Conservation (phyloP, 1,139 yeast genomes). For the Saccharomyces hybrid region DNA sequence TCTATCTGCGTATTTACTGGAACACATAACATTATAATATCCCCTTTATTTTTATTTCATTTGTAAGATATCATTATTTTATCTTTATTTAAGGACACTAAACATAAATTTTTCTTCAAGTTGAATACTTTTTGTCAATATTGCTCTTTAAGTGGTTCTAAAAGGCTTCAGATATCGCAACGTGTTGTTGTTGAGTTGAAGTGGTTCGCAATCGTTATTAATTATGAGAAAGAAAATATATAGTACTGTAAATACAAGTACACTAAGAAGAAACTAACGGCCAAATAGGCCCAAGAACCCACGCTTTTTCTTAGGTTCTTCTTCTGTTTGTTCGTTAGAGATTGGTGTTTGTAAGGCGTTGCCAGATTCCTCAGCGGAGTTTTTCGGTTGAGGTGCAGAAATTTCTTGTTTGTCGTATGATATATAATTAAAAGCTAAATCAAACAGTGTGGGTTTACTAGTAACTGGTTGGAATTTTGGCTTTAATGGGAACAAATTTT, state of each 20-base stretch:
- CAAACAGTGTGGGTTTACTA: slow-evolving; percentile 84
- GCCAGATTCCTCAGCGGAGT: slow-evolving; percentile 1
- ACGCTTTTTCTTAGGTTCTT: slow-evolving; percentile 32
- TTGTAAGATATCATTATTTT: no score
- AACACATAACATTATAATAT: no score
- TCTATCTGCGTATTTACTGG: no score
- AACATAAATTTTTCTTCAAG: neutral
- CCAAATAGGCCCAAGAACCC: slow-evolving; percentile 46
- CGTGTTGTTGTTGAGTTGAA: neutral
- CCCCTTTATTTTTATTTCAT: no score
- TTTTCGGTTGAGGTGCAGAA: neutral
- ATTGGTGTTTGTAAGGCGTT: neutral
- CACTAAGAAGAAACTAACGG: slow-evolving; percentile 17
- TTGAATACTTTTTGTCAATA: no score
- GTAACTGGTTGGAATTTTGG: slow-evolving; percentile 48
- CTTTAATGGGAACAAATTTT: slow-evolving; percentile 42
- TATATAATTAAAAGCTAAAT: slow-evolving; percentile 78
- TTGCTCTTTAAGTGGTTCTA: no score
- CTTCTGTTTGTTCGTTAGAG: slow-evolving; percentile 5
- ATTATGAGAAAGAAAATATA: neutral
- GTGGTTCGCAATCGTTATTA: neutral
- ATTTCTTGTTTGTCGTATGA: slow-evolving; percentile 35
- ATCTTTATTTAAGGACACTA: neutral
- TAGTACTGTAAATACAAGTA: neutral
- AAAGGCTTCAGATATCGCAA: neutral